Conservation (phyloP, 306 rosid species). For the Astragalus glycyphyllos region DNA sequence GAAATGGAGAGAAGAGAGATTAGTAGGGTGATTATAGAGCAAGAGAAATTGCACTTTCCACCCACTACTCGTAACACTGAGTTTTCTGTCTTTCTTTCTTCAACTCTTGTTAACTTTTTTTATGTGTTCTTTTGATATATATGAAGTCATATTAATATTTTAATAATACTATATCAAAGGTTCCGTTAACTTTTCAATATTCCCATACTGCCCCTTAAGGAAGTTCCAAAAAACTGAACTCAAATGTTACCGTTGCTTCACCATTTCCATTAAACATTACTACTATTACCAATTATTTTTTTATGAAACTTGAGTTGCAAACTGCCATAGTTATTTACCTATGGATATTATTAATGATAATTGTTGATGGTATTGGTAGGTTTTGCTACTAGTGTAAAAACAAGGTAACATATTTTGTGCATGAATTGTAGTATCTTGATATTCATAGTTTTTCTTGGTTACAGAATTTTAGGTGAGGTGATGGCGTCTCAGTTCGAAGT, state of each 20-base stretch:
- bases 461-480: too few species aligned
- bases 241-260: slow-evolving; percentile 86
- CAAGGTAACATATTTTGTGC: neutral
- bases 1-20: slow-evolving; percentile 14
- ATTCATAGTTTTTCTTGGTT: too few species aligned
- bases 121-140: slow-evolving; percentile 42
- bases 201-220: slow-evolving; percentile 72
- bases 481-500: too few species aligned
- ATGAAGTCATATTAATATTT: neutral
- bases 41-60: slow-evolving; percentile 49
- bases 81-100: slow-evolving; percentile 7
- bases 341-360: slow-evolving; percentile 1
- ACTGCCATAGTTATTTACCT: neutral
- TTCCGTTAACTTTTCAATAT: slow-evolving; percentile 67
- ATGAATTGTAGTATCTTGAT: neutral
- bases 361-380: neutral
- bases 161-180: slow-evolving; percentile 37
- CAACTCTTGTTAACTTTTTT: slow-evolving; percentile 16
- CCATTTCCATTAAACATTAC: slow-evolving; percentile 52
- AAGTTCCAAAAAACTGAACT: slow-evolving; percentile 72
- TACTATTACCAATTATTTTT: slow-evolving; percentile 12
- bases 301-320: slow-evolving; percentile 8
- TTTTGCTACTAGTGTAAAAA: neutral
- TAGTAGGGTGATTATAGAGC: slow-evolving; percentile 35
- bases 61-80: slow-evolving; percentile 41